phyloP scores from a whole-genome alignment of 768 basidiomycete species.

The Leccinum barrowsii region DNA sequence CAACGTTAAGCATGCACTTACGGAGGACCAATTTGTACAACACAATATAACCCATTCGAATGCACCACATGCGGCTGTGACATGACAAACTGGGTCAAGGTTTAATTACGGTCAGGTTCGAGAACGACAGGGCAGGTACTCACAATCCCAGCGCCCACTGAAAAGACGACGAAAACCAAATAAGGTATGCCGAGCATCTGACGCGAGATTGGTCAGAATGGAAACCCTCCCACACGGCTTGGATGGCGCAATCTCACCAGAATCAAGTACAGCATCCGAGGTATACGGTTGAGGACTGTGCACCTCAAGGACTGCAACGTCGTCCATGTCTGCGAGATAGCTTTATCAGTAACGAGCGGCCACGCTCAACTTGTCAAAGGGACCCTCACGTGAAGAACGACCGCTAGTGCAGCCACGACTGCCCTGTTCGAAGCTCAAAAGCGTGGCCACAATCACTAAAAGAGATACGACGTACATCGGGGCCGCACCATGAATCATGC shows the following conservation, averaged over 20 bases:
- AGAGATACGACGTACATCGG: conserved; percentile 42
- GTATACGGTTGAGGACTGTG: conserved; percentile 16
- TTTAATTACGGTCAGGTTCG: conserved; percentile 11
- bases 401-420: conserved; percentile 36
- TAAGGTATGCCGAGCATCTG: conserved; percentile 39
- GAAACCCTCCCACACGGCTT: not conserved
- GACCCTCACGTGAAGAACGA: conserved; percentile 39
- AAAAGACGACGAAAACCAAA: conserved; percentile 41
- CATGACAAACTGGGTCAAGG: conserved; percentile 15
- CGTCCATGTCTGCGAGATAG: conserved; percentile 34
- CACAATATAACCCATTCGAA: conserved; percentile 51
- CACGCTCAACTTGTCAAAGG: not conserved
- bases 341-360: conserved; percentile 1
- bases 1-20: conserved; percentile 26
- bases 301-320: conserved; percentile 29
- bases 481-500: conserved; percentile 49
- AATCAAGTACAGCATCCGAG: conserved; percentile 23
- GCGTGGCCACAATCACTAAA: not conserved
- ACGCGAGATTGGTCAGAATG: conserved; percentile 12
- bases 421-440: conserved; percentile 30
- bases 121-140: conserved; percentile 18
- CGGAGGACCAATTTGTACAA: conserved; percentile 33
- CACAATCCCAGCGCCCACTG: conserved; percentile 37
- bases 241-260: conserved; percentile 18
- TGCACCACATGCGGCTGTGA: conserved; percentile 14